These are phyloP conservation scores for Entomortierella parvispora DNA, from an alignment of 192 early-diverging fungal genomes.

Conservation along the genomic window DNA sequence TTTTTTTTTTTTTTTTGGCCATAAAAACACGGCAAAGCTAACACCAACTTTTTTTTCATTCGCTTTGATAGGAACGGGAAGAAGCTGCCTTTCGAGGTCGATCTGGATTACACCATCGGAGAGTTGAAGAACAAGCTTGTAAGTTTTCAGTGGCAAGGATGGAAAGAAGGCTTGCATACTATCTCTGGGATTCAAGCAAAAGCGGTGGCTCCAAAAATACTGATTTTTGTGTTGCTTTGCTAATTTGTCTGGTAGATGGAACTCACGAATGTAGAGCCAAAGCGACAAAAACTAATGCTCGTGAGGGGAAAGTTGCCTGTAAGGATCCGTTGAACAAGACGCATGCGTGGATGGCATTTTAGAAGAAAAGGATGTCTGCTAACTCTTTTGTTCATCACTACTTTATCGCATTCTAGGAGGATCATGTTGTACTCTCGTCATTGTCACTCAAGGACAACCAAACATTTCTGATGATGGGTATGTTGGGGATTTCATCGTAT, in stretches of 20 bases:
- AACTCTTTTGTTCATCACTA: no score
- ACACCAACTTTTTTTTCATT: background rate
- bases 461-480: conserved; percentile 54
- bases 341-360: no score
- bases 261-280: conserved; percentile 70
- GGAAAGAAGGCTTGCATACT: no score
- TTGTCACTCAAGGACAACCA: conserved; percentile 44
- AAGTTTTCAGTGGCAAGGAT: no score
- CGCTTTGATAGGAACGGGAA: conserved; percentile 40
- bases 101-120: conserved; percentile 40
- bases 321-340: no score
- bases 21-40: background rate
- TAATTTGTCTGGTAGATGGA: conserved; percentile 50
- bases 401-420: conserved; percentile 15
- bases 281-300: conserved; percentile 77
- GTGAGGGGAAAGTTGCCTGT: conserved; percentile 73
- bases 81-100: conserved; percentile 42
- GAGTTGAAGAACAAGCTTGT: conserved; percentile 47
- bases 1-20: background rate
- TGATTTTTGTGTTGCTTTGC: background rate
- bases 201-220: no score
- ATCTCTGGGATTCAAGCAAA: background rate
- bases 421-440: conserved; percentile 36
- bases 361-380: no score
- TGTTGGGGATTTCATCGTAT: no score